A percentile compares a stretch with the other conserved stretches of the same genome.
Evolutionary conservation across 2,329 filamentous ascomycete species (phyloP).

Genomic region (Diatrype stigma): DNA sequence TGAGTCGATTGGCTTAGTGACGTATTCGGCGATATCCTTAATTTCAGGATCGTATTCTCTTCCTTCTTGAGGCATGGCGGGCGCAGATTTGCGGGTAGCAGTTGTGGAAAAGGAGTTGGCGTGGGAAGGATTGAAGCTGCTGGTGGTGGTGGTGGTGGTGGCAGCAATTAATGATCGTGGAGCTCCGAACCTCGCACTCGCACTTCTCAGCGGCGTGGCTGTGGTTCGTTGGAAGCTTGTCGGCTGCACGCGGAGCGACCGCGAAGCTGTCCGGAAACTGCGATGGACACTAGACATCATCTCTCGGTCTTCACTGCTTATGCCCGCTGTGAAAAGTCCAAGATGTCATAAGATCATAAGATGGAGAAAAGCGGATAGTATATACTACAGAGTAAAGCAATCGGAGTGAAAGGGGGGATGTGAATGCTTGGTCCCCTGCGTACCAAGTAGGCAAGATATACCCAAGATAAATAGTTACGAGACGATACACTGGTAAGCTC

Average conservation of each 20-base stretch:
- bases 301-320: not conserved
- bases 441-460: too few relatives aligned
- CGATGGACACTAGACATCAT: slow-evolving; percentile 52
- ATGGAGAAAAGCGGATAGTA: too few relatives aligned
- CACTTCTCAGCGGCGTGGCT: slow-evolving; percentile 18
- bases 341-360: too few relatives aligned
- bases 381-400: too few relatives aligned
- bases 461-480: too few relatives aligned
- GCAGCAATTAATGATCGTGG: slow-evolving; percentile 5
- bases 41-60: slow-evolving; percentile 86
- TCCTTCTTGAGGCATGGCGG: slow-evolving; percentile 45
- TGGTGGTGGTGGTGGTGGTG: slow-evolving; percentile 23
- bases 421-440: too few relatives aligned
- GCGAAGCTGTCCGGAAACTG: slow-evolving; percentile 50
- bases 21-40: slow-evolving; percentile 89
- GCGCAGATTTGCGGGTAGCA: slow-evolving; percentile 42
- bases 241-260: slow-evolving; percentile 47
- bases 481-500: too few relatives aligned
- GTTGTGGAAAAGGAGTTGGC: slow-evolving; percentile 46
- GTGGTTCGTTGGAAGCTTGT: slow-evolving; percentile 15
- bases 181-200: slow-evolving; percentile 22
- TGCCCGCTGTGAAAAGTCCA: too few relatives aligned
- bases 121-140: slow-evolving; percentile 32
- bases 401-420: too few relatives aligned
- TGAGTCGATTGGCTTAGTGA: slow-evolving; percentile 85